These are phyloP conservation scores for Polygonum aviculare DNA, from an alignment of 148 eudicot species.

Conservation along the genomic window DNA sequence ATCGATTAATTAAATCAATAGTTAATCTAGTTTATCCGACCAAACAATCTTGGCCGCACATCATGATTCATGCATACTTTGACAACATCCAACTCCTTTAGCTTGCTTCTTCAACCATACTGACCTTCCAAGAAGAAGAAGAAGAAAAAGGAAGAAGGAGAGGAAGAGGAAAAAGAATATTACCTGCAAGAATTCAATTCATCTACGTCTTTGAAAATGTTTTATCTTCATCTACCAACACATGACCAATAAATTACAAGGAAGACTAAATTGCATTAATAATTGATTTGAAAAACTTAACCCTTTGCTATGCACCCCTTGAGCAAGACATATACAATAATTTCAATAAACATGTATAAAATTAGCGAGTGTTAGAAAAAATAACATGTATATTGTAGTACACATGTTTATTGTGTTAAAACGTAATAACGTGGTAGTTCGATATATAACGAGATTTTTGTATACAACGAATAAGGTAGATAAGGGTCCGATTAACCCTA, in stretches of 20 bases:
- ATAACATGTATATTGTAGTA: too few relatives aligned
- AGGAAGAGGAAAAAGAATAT: not conserved
- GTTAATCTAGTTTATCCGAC: constrained; percentile 8
- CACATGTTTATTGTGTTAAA: too few relatives aligned
- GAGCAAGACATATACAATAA: not conserved
- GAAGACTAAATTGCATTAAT: not conserved
- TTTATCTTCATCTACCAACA: not conserved
- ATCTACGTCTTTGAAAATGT: not conserved
- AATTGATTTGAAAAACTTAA: not conserved
- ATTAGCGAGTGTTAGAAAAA: not conserved
- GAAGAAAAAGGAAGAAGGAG: not conserved
- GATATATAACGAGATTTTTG: too few relatives aligned
- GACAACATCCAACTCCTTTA: constrained; percentile 5
- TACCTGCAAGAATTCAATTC: not conserved
- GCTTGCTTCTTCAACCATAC: not conserved
- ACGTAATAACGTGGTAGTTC: too few relatives aligned
- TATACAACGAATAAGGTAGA: too few relatives aligned
- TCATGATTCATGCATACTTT: not conserved
- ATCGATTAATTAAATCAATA: not conserved
- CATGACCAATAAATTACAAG: not conserved
- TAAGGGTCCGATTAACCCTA: too few relatives aligned
- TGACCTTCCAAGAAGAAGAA: constrained; percentile 7
- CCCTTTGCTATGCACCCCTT: not conserved
- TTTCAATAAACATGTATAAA: not conserved
- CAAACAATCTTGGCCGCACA: not conserved